Conservation (phyloP, 805 yeast genomes). For the Ogataea kodamae region DNA sequence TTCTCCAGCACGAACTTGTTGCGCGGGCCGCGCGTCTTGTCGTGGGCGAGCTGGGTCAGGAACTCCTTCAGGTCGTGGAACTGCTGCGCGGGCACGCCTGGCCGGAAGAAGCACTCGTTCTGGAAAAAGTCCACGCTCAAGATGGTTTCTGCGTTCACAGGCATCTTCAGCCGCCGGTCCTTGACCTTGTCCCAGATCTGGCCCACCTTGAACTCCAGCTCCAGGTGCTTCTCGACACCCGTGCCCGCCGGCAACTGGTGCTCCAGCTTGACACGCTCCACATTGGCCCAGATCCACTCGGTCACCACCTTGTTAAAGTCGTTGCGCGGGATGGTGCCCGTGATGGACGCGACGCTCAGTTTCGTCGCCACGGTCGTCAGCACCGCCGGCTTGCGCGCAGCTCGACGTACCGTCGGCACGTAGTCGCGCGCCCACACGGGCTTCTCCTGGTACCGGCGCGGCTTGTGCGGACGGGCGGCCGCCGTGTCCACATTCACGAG, state of each 20-base stretch:
- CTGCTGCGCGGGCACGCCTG: conserved; percentile 63
- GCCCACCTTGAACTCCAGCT: conserved; percentile 75
- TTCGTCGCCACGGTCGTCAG: conserved; percentile 19
- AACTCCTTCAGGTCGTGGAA: conserved; percentile 54
- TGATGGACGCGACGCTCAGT: conserved; percentile 45
- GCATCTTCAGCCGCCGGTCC: conserved; percentile 60
- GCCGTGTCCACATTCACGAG: conserved; percentile 28
- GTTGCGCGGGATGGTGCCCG: conserved; percentile 75
- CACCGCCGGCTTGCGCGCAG: conserved; percentile 3
- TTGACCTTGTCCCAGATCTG: conserved; percentile 59
- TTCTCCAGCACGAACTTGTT: conserved; percentile 58
- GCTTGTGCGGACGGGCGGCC: conserved; percentile 37
- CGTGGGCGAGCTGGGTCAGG: conserved; percentile 49
- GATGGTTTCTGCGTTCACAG: conserved; percentile 67
- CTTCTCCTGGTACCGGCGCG: conserved; percentile 57
- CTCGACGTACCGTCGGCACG: conserved; percentile 38
- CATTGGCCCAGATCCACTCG: conserved; percentile 85
- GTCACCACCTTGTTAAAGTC: conserved; percentile 78
- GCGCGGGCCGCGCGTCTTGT: conserved; percentile 14
- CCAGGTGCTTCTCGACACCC: conserved; percentile 51
- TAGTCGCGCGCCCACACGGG: conserved; percentile 87
- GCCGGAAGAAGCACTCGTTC: conserved; percentile 54
- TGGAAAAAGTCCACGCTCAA: conserved; percentile 46
- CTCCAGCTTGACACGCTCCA: conserved; percentile 59
- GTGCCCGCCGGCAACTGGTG: no score